Evolutionary conservation across 2,329 filamentous ascomycete species (phyloP), one percentile per base, ranked within the genome.

Genomic region (Botrytis byssoidea): DNA sequence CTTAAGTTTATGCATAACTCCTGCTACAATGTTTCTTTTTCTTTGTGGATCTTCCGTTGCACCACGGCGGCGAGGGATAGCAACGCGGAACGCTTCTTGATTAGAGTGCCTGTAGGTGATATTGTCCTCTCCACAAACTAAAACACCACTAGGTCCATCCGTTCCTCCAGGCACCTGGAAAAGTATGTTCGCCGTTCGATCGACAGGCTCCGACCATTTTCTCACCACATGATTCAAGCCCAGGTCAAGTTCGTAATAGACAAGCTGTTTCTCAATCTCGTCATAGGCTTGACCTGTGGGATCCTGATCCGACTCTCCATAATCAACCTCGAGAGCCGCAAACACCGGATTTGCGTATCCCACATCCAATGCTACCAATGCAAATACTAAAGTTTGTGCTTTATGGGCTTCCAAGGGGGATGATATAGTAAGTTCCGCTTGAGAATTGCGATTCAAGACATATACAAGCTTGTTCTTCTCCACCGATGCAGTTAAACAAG

Each of bases 391-490:
- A 1, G 95, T 95, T 75, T 95, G 94, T 20, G 94, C 90, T 82
- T 96, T 97, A 83, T 99, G 95, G 2, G 96, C 97, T 83, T 99
- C 97, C 29, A 99, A 88, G 0, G 96, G 96, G 22, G 96, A 99
- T 8, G 96, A 99, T 69, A 99, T 99, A 59, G 95, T 97, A 79
- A 99, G 89, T 82, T 97, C 93, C 29, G 95, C 95, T 83, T 98
- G 94, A 4, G 94, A 89, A 84, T 97, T 97, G 77, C 97, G 92
- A 83, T 98, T 98, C 78, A 99, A 87, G 80, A 99, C 95, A 84
- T 99, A 99, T 78, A 99, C 96, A 73, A 99, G 92, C 85, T 99
- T 99, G 85, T 98, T 99, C 88, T 99, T 99, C 85, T 99, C 97
- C 72, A 95, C 88, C 8, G 95, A 95, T 16, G 96, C 94, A 75